Base-by-base conservation (phyloP, 1,139 yeast genomes). In the Eremothecium gossypii region DNA sequence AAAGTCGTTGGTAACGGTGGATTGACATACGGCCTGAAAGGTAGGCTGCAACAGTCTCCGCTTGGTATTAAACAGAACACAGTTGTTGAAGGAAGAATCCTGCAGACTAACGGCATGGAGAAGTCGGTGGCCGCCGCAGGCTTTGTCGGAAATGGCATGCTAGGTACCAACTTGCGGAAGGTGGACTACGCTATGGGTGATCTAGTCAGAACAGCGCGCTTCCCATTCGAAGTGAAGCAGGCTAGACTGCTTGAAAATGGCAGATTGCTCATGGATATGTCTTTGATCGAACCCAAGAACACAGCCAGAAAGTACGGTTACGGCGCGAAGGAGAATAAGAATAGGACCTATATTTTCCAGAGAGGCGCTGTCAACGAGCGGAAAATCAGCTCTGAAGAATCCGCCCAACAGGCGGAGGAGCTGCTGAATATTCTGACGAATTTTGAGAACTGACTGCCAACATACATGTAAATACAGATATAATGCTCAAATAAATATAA, bases 121-220 rank as follows among this genome's bases (percentile, higher is more conserved):
- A 68, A 73, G 45, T 71, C 70, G 41, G 80, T 79, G 27, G 89
- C 85, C 7, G 69, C 82, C 50, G 93, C 83, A 55, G 95, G 95
- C n/a, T 82, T 83, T 51, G 70, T 80, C 35, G 78, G 64, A 2
- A 51, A 67, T 58, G 54, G 55, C 1, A 51, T 53, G 14, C 47
- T 52, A 14, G 49, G 53, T n/a, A 51, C 50, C 26, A 51, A 52
- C 42, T 48, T 53, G 11, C 54, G 54, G 27, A 53, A 51, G 39
- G 46, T 49, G 27, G 52, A 50, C 36, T 50, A 53, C 39, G 46
- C 46, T 36, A 52, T 49, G 52, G 61, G 61, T 38, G 60, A 54
- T 44, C 58, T 56, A 39, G 48, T 56, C 32, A 54, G 62, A 46
- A 55, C 55, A 45, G 35, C 48, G 27, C 49, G 49, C 4, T 52